Evolutionary conservation across 177 flowering plant genomes (phyloP), one percentile per base, ranked within the genome.

Genomic region (Vitis hybrid): DNA sequence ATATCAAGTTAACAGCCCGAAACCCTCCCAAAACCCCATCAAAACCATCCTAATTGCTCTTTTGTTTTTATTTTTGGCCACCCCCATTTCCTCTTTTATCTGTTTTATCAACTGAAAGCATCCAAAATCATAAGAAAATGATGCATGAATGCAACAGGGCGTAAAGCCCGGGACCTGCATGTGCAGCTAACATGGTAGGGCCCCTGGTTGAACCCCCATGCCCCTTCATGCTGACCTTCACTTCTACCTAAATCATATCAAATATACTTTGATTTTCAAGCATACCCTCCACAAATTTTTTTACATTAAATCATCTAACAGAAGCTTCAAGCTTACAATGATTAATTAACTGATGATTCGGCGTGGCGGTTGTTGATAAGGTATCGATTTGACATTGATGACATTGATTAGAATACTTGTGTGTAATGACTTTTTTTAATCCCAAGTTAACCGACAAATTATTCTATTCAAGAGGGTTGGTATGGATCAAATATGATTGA

Each of bases 151-250:
- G 52, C 18, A 20, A 56, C 30, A 64, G 65, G 64, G 63, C 78
- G 76, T 65, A 15, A 74, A 24, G 61, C 3, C 65, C 78, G 83
- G 78, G 53, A 4, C 66, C 66, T 74, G 76, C 83, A 83, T 83
- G 86, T 83, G 86, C 76, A 63, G 53, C 35, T 73, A 77, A 84
- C 86, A 74, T 84, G 86, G 86, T 81, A 71, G 84, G 81, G 17
- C 79, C 81, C 52, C 51, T 12, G 46, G 1, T 56, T 50, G 63
- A 71, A 2, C 20, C 15, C 35, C 10, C 20, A 7, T 13, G 41
- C 4, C 46, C 4, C 4, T 11, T 8, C 13, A 58, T 11, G 11
- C 27, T 7, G 20, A 17, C 11, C 60, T 18, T 20, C 20, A 17
- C 17, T 54, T 54, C 15, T 54, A 54, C 57, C 57, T 54, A 54